Evolutionary conservation across 2,329 filamentous ascomycete species (phyloP), one percentile per base, ranked within the genome.

Genomic region (Fusarium nygamai): DNA sequence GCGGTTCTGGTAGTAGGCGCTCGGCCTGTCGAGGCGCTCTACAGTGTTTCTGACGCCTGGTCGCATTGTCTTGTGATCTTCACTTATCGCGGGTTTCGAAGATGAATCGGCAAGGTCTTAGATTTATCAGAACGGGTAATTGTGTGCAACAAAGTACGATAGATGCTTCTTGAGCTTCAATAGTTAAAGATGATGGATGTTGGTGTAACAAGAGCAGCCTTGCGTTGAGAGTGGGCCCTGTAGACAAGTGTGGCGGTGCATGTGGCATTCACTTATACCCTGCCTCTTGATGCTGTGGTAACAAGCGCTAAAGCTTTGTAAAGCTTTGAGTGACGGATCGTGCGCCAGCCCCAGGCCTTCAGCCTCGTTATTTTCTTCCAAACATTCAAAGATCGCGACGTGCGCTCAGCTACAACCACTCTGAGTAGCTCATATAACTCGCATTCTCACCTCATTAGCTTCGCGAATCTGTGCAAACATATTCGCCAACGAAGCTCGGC

Each of bases 21-120:
- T 98, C 24, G 96, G 96, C 84, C 92, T 93, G 84, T 99, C 96
- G 73, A 99, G 90, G 70, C 96, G 90, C 58, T 98, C 96, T 72
- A 98, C 93, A 12, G 96, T 98, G 82, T 88, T 91, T 80, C 90
- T 86, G 71, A 84, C 80, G 48, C 81, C 82, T 64, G 83, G 80
- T 69, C 83, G 82, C 88, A 90, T 89, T 64, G 44, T 68, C 39
- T 44, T 31, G 50, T 65, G 24, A 34, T 46, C 16, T 39, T 48
- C 20, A 38, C 14, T 22, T 33, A n/a, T 20, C 13, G 36, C 53
- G 36, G 11, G 22, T 17, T 20, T 48, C 17, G 13, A 27, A 14
- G 11, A 7, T 20, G 7, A 19, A 17, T 54, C n/a, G 29, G 17
- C 2, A n/a, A 11, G 19, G 31, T 24, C 8, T 29, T 11, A 8